These are phyloP conservation scores for Obba rivulosa DNA, from an alignment of 768 basidiomycete genomes.

Conservation along the genomic window DNA sequence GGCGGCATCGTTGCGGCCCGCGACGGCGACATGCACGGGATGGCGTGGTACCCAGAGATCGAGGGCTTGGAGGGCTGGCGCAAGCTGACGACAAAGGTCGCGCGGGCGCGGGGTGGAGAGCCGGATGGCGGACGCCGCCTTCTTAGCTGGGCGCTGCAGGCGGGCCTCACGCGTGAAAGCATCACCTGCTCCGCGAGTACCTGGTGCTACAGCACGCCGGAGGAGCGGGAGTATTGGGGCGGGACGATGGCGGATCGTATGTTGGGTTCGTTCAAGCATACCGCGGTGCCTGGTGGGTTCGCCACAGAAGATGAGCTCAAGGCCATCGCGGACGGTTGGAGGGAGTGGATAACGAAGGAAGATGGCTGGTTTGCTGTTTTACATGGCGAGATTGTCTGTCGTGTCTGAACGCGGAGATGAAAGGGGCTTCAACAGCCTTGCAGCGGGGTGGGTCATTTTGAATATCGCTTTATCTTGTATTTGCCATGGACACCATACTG, in stretches of 20 bases:
- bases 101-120: conserved; percentile 29
- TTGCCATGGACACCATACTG: too few species aligned
- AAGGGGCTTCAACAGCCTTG: too few species aligned
- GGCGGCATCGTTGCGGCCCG: conserved; percentile 41
- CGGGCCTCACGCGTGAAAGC: conserved; percentile 25
- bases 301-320: conserved; percentile 11
- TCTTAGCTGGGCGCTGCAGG: conserved; percentile 31
- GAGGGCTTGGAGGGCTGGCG: conserved; percentile 27
- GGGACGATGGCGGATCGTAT: conserved; percentile 33
- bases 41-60: conserved; percentile 30
- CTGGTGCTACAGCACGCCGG: conserved; percentile 31
- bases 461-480: too few species aligned
- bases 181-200: conserved; percentile 26
- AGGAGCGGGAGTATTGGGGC: conserved; percentile 35
- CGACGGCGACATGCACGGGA: conserved; percentile 32
- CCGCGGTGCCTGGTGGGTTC: conserved; percentile 24
- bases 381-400: conserved; percentile 9
- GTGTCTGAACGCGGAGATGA: neutral
- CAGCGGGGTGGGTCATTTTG: too few species aligned
- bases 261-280: conserved; percentile 26
- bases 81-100: conserved; percentile 25
- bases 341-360: conserved; percentile 9
- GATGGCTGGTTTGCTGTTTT: conserved; percentile 11
- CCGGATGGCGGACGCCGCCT: conserved; percentile 34
- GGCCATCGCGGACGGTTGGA: conserved; percentile 5